Conservation (phyloP, 352 stramenopile genomes). For the Phytophthora crassamura region DNA sequence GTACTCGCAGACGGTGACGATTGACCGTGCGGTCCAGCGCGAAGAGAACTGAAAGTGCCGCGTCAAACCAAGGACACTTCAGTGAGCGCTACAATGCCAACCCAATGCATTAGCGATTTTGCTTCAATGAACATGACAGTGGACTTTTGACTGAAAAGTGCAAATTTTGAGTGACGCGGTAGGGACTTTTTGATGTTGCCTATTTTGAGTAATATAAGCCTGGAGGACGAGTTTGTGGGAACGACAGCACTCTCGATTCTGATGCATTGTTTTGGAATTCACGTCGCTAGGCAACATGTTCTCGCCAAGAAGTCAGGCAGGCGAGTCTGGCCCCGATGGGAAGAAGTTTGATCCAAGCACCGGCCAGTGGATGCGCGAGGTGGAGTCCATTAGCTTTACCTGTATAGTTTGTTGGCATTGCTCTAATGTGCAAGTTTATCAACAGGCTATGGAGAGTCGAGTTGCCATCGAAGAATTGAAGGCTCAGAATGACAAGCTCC, state of each 20-base stretch:
- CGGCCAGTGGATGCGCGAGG: conserved; percentile 78
- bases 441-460: conserved; percentile 59
- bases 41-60: conserved; percentile 57
- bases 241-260: background rate
- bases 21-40: conserved; percentile 76
- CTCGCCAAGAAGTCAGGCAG: conserved; percentile 38
- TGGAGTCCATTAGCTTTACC: conserved; percentile 17
- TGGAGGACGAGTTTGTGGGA: conserved; percentile 35
- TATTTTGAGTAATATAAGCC: conserved; percentile 30
- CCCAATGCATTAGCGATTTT: background rate
- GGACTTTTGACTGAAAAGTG: conserved; percentile 1
- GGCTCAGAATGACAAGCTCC: conserved; percentile 64
- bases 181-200: conserved; percentile 3
- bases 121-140: conserved; percentile 7
- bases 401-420: background rate
- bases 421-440: conserved; percentile 6
- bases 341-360: conserved; percentile 58
- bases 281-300: conserved; percentile 34
- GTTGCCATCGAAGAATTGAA: conserved; percentile 61
- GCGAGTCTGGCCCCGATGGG: conserved; percentile 27
- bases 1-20: conserved; percentile 89
- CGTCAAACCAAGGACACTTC: too few species aligned
- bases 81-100: too few species aligned
- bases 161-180: too few species aligned
- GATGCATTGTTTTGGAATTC: conserved; percentile 32